Evolutionary conservation across 768 basidiomycete species (phyloP).

Genomic region (Boletus reticuloceps): DNA sequence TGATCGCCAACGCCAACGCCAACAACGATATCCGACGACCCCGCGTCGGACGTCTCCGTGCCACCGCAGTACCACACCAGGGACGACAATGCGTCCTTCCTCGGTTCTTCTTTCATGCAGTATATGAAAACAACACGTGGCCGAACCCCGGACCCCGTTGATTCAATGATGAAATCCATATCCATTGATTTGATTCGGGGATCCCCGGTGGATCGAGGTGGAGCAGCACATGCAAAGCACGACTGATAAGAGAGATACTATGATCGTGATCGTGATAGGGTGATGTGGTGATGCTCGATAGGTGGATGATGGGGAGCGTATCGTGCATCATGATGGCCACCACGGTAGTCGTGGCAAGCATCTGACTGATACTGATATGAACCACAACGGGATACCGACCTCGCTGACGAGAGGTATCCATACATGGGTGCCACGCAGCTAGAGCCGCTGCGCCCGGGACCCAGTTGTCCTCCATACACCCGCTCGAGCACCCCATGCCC

Average conservation of each 20-base stretch:
- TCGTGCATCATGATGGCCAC: neutral
- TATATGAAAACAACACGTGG: neutral
- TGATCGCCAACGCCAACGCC: neutral
- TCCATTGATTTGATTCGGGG: neutral
- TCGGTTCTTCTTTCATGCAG: neutral
- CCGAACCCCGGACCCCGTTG: slow-evolving; percentile 1
- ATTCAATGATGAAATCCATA: too few species aligned
- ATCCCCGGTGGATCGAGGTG: neutral
- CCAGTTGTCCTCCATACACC: neutral
- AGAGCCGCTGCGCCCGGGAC: neutral
- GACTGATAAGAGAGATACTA: neutral
- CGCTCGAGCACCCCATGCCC: neutral
- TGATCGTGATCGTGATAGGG: neutral
- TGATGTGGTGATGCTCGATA: neutral
- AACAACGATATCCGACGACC: neutral
- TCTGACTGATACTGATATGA: too few species aligned
- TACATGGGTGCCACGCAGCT: too few species aligned
- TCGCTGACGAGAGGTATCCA: too few species aligned
- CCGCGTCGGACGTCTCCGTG: neutral
- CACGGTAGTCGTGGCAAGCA: too few species aligned
- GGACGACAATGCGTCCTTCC: neutral
- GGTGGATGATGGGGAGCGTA: neutral
- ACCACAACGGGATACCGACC: too few species aligned
- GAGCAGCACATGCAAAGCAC: too few species aligned
- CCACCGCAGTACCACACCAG: too few species aligned